Base-by-base conservation (phyloP, 2,329 filamentous ascomycete species). In the Fonsecaea erecta region DNA sequence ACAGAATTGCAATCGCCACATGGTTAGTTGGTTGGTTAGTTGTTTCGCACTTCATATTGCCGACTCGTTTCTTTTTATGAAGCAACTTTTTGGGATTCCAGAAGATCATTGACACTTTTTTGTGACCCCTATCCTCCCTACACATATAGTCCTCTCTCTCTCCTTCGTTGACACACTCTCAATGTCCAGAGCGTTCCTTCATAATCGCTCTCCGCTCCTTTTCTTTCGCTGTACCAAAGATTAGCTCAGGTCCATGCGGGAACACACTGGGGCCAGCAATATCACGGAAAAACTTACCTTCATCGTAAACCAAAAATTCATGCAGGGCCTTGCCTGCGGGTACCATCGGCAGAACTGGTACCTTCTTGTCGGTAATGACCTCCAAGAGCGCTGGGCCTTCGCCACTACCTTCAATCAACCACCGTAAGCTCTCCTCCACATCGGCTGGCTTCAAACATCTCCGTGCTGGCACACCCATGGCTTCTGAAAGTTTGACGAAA, bases 331-430 rank as follows among this genome's bases (percentile, higher is more conserved):
- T 89, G 40, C 95, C 95, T 43, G 87, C 89, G 2, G 94, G 94
- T 53, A 99, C 95, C 95, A 98, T 98, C 40, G 95, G 95, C 74
- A 98, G 82, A n/a, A 99, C 94, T 53, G 94, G 94, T 28, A 81
- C 80, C 75, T 82, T 89, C 76, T 86, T 85, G 78, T 98, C 95
- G 3, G 92, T 95, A 59, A 97, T 85, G 60, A 99, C 90, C 81
- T 98, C 94, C 66, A 73, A 63, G 18, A 99, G 84, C 46, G 93
- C 93, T 21, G 95, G 95, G n/a, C 94, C 95, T 32, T 97, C 91
- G 9, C 71, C 71, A 32, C 68, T 71, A 5, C 86, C 88, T 73
- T 93, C 86, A 72, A 98, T 90, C 76, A 98, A 85, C 92, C 95
- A 97, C 79, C 90, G 87, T 69, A 99, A 83, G 73, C 86, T 88